Conservation (phyloP, 331 rosid genomes). For the Quercus phellos region DNA sequence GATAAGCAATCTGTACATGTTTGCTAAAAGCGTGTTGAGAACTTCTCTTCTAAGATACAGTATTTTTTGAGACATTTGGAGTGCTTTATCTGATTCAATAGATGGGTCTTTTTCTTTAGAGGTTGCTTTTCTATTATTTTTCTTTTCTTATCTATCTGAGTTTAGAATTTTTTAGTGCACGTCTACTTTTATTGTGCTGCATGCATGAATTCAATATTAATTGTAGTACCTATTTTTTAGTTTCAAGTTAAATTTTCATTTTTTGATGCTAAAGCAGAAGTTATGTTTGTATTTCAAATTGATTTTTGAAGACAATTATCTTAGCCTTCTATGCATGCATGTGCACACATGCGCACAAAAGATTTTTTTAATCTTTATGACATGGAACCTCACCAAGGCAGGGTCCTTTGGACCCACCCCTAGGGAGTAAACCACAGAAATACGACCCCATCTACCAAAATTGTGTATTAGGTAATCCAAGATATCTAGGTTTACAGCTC, state of each 20-base stretch:
- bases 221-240: not conserved
- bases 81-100: not conserved
- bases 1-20: not conserved
- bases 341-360: not conserved
- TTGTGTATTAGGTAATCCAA: too few relatives aligned
- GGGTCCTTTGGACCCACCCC: too few relatives aligned
- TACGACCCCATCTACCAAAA: too few relatives aligned
- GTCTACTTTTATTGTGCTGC: not conserved
- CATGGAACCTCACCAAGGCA: too few relatives aligned
- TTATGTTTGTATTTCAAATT: not conserved
- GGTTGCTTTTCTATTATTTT: not conserved
- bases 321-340: not conserved
- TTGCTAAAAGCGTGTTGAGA: not conserved
- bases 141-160: not conserved
- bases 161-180: not conserved
- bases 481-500: too few relatives aligned
- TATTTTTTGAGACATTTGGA: not conserved
- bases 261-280: not conserved
- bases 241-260: not conserved
- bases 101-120: not conserved
- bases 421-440: too few relatives aligned
- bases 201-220: not conserved
- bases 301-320: not conserved
- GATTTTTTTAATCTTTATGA: too few relatives aligned
- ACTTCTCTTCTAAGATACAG: not conserved